These are phyloP conservation scores for Colletotrichum simmondsii DNA, from an alignment of 2,329 filamentous ascomycete species.

Conservation along the genomic window DNA sequence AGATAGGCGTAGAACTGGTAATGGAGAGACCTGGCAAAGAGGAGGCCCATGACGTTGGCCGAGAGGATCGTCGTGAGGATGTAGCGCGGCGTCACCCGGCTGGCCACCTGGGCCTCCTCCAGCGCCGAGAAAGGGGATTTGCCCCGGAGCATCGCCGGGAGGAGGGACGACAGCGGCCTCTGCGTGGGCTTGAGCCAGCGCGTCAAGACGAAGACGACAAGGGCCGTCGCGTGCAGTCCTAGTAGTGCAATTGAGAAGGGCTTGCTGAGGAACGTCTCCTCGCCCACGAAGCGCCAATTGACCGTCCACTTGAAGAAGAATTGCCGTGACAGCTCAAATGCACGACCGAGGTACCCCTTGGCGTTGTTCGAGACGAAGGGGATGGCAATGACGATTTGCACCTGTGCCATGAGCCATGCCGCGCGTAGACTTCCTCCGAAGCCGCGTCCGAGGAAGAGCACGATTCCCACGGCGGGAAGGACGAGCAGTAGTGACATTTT, in stretches of 20 bases:
- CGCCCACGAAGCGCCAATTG: slow-evolving; percentile 96
- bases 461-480: slow-evolving; percentile 81
- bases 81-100: slow-evolving; percentile 75
- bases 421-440: slow-evolving; percentile 73
- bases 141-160: slow-evolving; percentile 53
- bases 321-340: slow-evolving; percentile 90
- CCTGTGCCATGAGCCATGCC: slow-evolving; percentile 76
- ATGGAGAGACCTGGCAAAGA: slow-evolving; percentile 89
- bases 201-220: slow-evolving; percentile 72
- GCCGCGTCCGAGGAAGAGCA: slow-evolving; percentile 80
- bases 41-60: slow-evolving; percentile 81
- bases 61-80: slow-evolving; percentile 81
- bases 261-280: slow-evolving; percentile 78
- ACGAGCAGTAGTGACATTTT: slow-evolving; percentile 94
- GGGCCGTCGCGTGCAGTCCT: slow-evolving; percentile 70
- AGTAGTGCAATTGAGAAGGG: slow-evolving; percentile 77
- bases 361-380: slow-evolving; percentile 78
- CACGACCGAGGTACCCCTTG: slow-evolving; percentile 79
- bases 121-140: slow-evolving; percentile 56
- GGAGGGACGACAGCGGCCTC: slow-evolving; percentile 66
- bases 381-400: slow-evolving; percentile 75
- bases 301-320: slow-evolving; percentile 99
- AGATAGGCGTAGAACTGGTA: slow-evolving; percentile 97
- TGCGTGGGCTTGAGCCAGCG: slow-evolving; percentile 79
- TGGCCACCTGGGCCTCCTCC: slow-evolving; percentile 68